These are phyloP conservation scores for Arctium minus DNA, from an alignment of 129 eudicot genomes.

Conservation along the genomic window DNA sequence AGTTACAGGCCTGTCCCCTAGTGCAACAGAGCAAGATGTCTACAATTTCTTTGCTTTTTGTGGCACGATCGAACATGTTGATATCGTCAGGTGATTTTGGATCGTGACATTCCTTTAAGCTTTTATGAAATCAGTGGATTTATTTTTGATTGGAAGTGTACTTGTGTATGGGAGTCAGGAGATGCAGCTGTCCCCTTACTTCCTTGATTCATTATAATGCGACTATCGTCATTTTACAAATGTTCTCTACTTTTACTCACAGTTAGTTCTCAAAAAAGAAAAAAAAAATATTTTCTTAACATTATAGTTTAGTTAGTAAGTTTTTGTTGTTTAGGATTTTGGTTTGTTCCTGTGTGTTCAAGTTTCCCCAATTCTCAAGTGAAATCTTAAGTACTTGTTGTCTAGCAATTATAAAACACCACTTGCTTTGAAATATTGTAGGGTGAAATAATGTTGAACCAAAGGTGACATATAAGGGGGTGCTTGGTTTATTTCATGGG, in stretches of 20 bases:
- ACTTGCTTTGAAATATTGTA: too few species aligned
- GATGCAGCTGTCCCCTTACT: neutral
- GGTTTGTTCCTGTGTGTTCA: neutral
- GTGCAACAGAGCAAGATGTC: conserved; percentile 79
- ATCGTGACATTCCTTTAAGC: neutral
- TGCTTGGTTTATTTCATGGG: too few species aligned
- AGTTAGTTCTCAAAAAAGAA: neutral
- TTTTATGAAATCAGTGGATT: neutral
- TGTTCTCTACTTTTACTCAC: neutral
- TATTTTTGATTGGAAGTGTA: neutral
- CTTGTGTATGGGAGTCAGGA: neutral
- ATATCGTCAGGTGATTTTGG: conserved; percentile 61
- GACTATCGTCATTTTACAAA: neutral
- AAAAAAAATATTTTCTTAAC: too few species aligned
- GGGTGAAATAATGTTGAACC: too few species aligned
- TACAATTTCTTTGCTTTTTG: conserved; percentile 77
- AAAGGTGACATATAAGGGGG: too few species aligned
- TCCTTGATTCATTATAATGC: neutral
- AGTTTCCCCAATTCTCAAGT: too few species aligned
- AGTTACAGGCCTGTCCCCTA: conserved; percentile 79
- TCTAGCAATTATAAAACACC: too few species aligned
- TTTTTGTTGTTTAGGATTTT: neutral
- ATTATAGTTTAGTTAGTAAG: neutral
- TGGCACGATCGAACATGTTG: conserved; percentile 80
- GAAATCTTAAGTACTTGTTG: too few species aligned